These are phyloP conservation scores for Monosporascus cannonballus DNA, from an alignment of 2,329 filamentous ascomycete species.

Conservation along the genomic window DNA sequence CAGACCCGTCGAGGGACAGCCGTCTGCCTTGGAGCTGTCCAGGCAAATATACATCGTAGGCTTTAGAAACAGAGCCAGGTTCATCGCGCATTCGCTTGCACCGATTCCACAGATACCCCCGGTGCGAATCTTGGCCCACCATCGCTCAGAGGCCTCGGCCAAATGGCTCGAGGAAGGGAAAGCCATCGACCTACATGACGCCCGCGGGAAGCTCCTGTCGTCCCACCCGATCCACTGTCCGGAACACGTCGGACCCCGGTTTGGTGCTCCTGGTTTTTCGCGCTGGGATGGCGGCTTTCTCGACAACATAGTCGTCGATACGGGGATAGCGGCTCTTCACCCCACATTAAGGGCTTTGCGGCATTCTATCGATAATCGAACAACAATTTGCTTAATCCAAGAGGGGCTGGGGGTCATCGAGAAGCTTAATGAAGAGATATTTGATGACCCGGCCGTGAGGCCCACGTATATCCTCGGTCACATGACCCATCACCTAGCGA, in stretches of 20 bases:
- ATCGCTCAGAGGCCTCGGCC: constrained; percentile 29
- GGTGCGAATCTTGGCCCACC: constrained; percentile 57
- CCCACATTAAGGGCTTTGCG: constrained; percentile 14
- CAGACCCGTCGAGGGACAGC: background rate
- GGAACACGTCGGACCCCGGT: constrained; percentile 7
- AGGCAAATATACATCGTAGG: constrained; percentile 55
- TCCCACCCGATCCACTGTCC: constrained; percentile 16
- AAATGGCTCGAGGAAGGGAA: constrained; percentile 40
- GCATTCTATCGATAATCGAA: constrained; percentile 43
- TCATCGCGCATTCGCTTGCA: constrained; percentile 60
- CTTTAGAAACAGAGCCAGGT: constrained; percentile 55
- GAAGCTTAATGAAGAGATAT: constrained; percentile 63
- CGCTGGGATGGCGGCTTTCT: constrained; percentile 3
- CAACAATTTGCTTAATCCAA: constrained; percentile 70
- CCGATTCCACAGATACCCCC: constrained; percentile 53
- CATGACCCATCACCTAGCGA: constrained; percentile 35
- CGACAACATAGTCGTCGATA: constrained; percentile 22
- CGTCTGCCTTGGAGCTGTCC: constrained; percentile 26
- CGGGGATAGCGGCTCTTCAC: constrained; percentile 6
- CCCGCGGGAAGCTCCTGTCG: constrained; percentile 28
- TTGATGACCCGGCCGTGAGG: constrained; percentile 55
- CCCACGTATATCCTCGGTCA: constrained; percentile 74
- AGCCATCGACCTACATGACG: constrained; percentile 39
- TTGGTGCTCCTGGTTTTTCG: background rate
- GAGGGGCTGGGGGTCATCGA: constrained; percentile 84